Evolutionary conservation across 1,284 basidiomycete species (phyloP).

Genomic region (Inonotus hispidus): DNA sequence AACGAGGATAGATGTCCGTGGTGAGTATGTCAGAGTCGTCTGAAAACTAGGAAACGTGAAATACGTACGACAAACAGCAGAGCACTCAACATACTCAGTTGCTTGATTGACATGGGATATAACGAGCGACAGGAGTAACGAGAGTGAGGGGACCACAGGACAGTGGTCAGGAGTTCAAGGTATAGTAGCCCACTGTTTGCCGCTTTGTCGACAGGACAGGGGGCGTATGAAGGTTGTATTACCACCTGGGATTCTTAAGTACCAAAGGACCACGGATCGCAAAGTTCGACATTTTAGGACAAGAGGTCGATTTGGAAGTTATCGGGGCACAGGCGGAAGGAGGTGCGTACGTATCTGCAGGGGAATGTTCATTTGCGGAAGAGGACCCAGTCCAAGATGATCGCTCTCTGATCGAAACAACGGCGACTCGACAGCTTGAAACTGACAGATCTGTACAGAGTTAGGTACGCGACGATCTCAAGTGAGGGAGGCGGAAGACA

Average conservation of each 20-base stretch:
- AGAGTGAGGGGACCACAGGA: constrained; percentile 9
- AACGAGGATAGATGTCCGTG: not conserved
- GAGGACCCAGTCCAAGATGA: not conserved
- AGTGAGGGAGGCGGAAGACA: not conserved
- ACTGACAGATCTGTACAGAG: constrained; percentile 1
- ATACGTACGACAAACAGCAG: constrained; percentile 1
- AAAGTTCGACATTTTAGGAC: not conserved
- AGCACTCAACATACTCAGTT: not conserved
- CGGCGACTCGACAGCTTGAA: not conserved
- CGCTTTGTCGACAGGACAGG: not conserved
- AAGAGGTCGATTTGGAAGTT: not conserved
- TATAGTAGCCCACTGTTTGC: not conserved
- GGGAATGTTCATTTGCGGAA: not conserved
- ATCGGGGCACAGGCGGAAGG: not conserved
- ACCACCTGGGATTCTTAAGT: not conserved
- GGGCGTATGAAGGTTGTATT: not conserved
- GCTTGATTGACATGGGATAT: not conserved
- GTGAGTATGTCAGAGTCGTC: not conserved
- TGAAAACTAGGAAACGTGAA: not conserved
- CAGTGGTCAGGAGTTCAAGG: not conserved
- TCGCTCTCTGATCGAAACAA: not conserved
- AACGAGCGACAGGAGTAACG: not conserved
- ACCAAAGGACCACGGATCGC: not conserved
- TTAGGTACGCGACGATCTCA: constrained; percentile 5
- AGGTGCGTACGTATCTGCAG: not conserved